Evolutionary conservation across 495 filamentous ascomycete species (phyloP), one percentile per base, ranked within the genome.

Genomic region (Tuber indicum): DNA sequence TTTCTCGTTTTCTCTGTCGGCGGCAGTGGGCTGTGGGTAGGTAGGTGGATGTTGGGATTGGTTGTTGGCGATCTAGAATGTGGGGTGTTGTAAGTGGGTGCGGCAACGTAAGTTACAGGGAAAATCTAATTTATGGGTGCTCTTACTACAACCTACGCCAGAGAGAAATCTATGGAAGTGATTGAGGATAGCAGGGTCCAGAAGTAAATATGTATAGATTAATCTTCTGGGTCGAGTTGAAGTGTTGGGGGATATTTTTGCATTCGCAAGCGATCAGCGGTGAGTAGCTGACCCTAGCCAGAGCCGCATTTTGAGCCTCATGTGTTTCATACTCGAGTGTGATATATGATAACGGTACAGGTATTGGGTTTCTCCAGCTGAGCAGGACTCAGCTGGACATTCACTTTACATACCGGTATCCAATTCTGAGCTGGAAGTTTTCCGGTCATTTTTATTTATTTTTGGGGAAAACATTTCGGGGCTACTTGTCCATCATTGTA

Each of bases 241-340:
- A 36, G 58, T 8, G 26, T 66, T 66, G 58, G 32, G 26, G 58
- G 32, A 14, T 66, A 66, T 66, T 66, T 66, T 66, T 66, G 58
- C 58, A 66, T 66, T 36, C 32, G 12, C 3, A 3, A 12, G 26
- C 16, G 26, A 12, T 62, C 12, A 32, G n/a, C 0, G 14, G 14
- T 1, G 26, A 36, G 32, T 5, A 66, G 14, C 14, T 32, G 9
- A 5, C 26, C 58, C 58, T 7, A 26, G 5, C 4, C 14, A 52
- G 66, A 75, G 74, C 74, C 69, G 69, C 74, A 73, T 73, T 26
- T 36, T 73, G 44, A 72, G 74, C 74, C 74, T 42, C 74, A 45
- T 23, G 43, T 17, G n/a, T n/a, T 23, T 21, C 36, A 36, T 66
- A 66, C 39, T 41, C 39, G 39, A 41, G 39, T 41, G 2, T 41